A percentile compares a stretch with the other conserved stretches of the same genome.
phyloP scores from a whole-genome alignment of 208 protist species.

The Lotmaria passim region DNA sequence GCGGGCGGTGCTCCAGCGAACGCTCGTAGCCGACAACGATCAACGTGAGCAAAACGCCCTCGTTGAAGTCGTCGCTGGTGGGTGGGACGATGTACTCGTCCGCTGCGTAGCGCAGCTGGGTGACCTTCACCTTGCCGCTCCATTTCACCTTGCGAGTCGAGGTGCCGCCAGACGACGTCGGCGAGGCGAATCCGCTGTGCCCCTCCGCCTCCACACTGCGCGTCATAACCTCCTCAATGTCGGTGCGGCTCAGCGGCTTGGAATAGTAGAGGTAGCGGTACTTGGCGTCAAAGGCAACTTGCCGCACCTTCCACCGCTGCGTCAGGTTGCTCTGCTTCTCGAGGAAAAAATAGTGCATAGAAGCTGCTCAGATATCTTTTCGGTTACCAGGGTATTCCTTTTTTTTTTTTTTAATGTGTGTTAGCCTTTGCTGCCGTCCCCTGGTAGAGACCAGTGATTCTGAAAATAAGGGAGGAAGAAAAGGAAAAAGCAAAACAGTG shows the following conservation, averaged over 20 bases:
- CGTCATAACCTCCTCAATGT: conserved; percentile 35
- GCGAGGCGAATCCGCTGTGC: conserved; percentile 5
- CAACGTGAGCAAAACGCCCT: conserved; percentile 40
- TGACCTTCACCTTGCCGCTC: conserved; percentile 52
- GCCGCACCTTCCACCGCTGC: conserved; percentile 49
- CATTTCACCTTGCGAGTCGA: conserved; percentile 41
- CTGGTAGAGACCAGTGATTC: too few relatives aligned
- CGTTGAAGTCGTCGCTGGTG: conserved; percentile 42
- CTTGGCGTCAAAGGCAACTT: conserved; percentile 56
- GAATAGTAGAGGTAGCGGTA: conserved; percentile 61
- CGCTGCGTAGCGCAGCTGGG: conserved; percentile 37
- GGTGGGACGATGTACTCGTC: conserved; percentile 49
- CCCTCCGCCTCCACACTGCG: conserved; percentile 22
- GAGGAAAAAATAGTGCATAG: conserved; percentile 51
- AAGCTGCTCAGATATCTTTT: not conserved
- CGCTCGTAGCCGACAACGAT: conserved; percentile 43
- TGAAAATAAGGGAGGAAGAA: too few relatives aligned
- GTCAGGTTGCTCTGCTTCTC: conserved; percentile 48
- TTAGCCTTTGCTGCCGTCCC: too few relatives aligned
- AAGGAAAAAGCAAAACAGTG: too few relatives aligned
- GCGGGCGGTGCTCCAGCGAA: conserved; percentile 9
- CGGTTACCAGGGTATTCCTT: not conserved
- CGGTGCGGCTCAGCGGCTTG: conserved; percentile 28
- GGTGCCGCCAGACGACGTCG: conserved; percentile 15
- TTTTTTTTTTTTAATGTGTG: not conserved